A percentile compares a stretch with the other conserved stretches of the same genome.
Evolutionary conservation across 805 yeast genomes (phyloP).

Genomic region (Saturnispora zaruensis): DNA sequence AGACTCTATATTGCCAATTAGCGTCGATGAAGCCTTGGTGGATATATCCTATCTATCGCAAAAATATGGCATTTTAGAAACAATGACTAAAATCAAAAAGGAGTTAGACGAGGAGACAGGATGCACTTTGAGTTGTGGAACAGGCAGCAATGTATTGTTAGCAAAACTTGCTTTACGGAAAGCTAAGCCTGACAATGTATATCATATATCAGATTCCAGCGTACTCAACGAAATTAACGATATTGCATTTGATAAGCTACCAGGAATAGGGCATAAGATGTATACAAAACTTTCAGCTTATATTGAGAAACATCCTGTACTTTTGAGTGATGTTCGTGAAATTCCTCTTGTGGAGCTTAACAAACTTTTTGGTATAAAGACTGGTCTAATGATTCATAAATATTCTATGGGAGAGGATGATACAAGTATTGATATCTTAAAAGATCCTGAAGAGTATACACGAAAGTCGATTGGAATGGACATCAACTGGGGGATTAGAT

Average conservation of each 20-base stretch:
- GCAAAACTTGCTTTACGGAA: constrained; percentile 65
- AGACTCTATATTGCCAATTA: constrained; percentile 65
- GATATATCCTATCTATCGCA: constrained; percentile 38
- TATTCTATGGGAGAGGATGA: constrained; percentile 63
- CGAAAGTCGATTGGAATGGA: constrained; percentile 81
- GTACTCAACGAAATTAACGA: constrained; percentile 29
- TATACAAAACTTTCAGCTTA: constrained; percentile 34
- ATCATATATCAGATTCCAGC: constrained; percentile 26
- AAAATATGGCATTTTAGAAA: constrained; percentile 15
- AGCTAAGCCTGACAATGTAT: constrained; percentile 77
- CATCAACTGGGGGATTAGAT: constrained; percentile 84
- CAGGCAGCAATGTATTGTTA: constrained; percentile 60
- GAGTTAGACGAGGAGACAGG: constrained; percentile 37
- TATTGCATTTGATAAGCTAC: constrained; percentile 36
- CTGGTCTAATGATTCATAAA: constrained; percentile 55
- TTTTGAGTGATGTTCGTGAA: constrained; percentile 33
- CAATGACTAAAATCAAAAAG: constrained; percentile 32
- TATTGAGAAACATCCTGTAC: constrained; percentile 16
- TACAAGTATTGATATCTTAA: constrained; percentile 46
- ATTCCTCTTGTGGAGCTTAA: constrained; percentile 32
- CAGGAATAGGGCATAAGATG: constrained; percentile 56
- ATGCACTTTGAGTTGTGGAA: constrained; percentile 75
- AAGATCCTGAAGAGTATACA: constrained; percentile 40
- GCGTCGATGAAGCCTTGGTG: constrained; percentile 85
- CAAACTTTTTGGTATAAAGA: constrained; percentile 54